A percentile compares a stretch with the other conserved stretches of the same genome.
Evolutionary conservation across 2,329 filamentous ascomycete species (phyloP).

Genomic region (Hypoxylon sp.): DNA sequence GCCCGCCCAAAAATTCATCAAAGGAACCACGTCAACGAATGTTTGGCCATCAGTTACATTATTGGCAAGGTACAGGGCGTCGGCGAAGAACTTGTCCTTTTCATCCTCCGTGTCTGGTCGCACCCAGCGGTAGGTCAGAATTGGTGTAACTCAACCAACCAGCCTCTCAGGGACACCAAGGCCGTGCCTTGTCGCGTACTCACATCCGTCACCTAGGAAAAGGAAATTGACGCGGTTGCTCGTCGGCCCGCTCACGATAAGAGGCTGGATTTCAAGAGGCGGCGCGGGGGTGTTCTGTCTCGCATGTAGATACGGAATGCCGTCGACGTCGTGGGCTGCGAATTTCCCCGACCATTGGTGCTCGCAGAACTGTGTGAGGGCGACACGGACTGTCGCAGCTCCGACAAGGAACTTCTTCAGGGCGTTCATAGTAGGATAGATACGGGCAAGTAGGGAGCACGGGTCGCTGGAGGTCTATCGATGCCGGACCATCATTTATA

Average conservation of each 20-base stretch:
- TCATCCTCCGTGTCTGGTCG: slow-evolving; percentile 47
- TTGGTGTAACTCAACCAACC: not conserved
- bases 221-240: slow-evolving; percentile 49
- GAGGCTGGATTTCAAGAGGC: slow-evolving; percentile 48
- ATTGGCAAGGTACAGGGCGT: slow-evolving; percentile 46
- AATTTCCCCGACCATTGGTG: slow-evolving; percentile 50
- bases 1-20: slow-evolving; percentile 51
- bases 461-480: not conserved
- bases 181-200: slow-evolving; percentile 11
- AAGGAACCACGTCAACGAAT: slow-evolving; percentile 47
- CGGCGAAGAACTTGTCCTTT: slow-evolving; percentile 50
- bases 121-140: slow-evolving; percentile 16
- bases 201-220: slow-evolving; percentile 51
- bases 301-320: slow-evolving; percentile 39
- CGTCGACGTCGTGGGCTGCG: slow-evolving; percentile 41
- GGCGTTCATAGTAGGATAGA: slow-evolving; percentile 25
- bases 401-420: slow-evolving; percentile 37
- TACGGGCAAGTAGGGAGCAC: slow-evolving; percentile 2
- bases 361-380: slow-evolving; percentile 46
- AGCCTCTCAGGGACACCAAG: not conserved
- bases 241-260: slow-evolving; percentile 50
- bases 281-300: slow-evolving; percentile 42
- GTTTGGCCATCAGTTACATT: slow-evolving; percentile 50
- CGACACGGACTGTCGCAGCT: slow-evolving; percentile 22
- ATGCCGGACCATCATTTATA: slow-evolving; percentile 14